phyloP scores from a whole-genome alignment of 78 protist species.

The Bigelowiella natans region DNA sequence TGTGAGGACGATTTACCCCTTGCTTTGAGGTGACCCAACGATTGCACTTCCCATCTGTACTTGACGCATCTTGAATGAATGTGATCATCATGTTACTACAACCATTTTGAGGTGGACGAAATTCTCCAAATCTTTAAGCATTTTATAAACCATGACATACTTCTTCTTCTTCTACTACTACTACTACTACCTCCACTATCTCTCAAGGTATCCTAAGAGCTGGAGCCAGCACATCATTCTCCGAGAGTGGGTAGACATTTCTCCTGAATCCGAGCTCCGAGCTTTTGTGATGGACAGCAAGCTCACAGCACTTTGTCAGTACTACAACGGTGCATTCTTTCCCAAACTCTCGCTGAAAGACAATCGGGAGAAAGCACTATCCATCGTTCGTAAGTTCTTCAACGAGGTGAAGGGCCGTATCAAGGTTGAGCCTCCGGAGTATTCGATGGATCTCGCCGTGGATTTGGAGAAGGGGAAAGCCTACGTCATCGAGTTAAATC shows the following conservation, averaged over 20 bases:
- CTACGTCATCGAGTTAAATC: neutral
- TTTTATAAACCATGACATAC: too few species aligned
- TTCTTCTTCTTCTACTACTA: too few species aligned
- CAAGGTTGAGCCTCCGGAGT: neutral
- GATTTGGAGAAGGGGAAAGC: neutral
- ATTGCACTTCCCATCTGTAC: too few species aligned
- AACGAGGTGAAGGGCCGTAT: neutral
- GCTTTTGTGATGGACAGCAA: slow-evolving; percentile 23
- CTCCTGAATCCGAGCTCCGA: slow-evolving; percentile 5
- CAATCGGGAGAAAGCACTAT: neutral
- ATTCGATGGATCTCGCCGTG: neutral
- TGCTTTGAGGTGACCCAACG: neutral
- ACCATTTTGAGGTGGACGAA: too few species aligned
- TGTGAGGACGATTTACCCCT: slow-evolving; percentile 2
- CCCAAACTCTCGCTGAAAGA: slow-evolving; percentile 5
- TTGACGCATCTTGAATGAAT: too few species aligned
- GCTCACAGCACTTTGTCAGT: slow-evolving; percentile 16
- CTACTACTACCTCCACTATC: too few species aligned
- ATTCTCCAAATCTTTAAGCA: too few species aligned
- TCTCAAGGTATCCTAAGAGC: neutral
- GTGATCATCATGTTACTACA: too few species aligned
- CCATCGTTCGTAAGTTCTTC: neutral
- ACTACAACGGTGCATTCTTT: neutral
- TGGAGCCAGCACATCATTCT: slow-evolving; percentile 6
- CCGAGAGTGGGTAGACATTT: slow-evolving; percentile 8